A percentile compares a stretch with the other conserved stretches of the same genome.
These are phyloP conservation scores for Tricholoma matsutake DNA, from an alignment of 768 basidiomycete genomes.

Conservation along the genomic window DNA sequence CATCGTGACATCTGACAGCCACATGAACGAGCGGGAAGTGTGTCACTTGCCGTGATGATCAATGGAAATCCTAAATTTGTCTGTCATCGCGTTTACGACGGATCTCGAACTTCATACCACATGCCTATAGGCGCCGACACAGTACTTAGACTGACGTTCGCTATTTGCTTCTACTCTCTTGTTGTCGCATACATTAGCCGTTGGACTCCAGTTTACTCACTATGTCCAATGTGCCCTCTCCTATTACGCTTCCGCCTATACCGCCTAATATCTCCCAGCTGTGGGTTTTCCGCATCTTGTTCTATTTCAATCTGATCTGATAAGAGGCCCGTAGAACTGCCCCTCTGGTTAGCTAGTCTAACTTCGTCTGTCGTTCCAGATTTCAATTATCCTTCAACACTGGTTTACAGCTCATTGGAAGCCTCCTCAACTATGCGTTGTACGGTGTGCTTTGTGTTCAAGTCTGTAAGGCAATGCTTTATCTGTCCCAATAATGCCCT, in stretches of 20 bases:
- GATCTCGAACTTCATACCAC: no score
- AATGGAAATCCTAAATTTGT: no score
- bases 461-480: slow-evolving; percentile 16
- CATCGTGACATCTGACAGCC: no score
- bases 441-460: slow-evolving; percentile 27
- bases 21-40: no score
- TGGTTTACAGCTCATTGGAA: slow-evolving; percentile 7
- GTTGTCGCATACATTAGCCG: not conserved
- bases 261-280: not conserved
- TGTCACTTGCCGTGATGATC: no score
- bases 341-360: not conserved
- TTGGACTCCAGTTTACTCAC: not conserved
- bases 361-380: not conserved
- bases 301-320: not conserved
- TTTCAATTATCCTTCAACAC: not conserved
- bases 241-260: not conserved
- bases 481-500: not conserved
- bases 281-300: not conserved
- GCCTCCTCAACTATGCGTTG: slow-evolving; percentile 22
- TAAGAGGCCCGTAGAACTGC: not conserved
- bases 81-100: no score
- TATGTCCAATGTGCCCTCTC: not conserved
- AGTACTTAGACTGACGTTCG: no score
- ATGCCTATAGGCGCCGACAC: no score
- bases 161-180: not conserved